Evolutionary conservation across 345 rosid species (phyloP).

Genomic region (Arabidopsis suecica): DNA sequence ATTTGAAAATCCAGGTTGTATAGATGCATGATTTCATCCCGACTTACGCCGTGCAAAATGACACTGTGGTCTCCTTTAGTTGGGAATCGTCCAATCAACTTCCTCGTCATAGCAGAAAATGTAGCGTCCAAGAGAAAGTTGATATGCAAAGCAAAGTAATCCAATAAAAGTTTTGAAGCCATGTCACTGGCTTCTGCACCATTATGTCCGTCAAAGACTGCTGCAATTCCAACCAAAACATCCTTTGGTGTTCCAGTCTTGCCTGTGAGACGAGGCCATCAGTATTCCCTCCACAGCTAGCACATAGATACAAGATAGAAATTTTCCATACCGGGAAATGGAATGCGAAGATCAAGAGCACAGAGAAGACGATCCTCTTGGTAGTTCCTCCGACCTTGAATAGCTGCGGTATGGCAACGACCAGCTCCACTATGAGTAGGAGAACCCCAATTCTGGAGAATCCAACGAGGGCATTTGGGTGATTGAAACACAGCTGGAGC

Average conservation of each 20-base stretch:
- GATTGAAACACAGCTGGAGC: constrained; percentile 90
- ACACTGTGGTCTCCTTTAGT: constrained; percentile 52
- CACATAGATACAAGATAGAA: background rate
- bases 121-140: constrained; percentile 90
- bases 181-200: constrained; percentile 98
- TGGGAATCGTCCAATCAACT: constrained; percentile 55
- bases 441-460: constrained; percentile 53
- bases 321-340: constrained; percentile 66
- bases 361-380: constrained; percentile 89
- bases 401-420: constrained; percentile 70
- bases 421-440: constrained; percentile 42
- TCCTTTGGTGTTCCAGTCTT: constrained; percentile 60
- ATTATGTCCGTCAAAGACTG: constrained; percentile 95
- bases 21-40: constrained; percentile 54
- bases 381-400: constrained; percentile 71
- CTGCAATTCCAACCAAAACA: constrained; percentile 75
- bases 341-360: constrained; percentile 76
- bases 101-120: constrained; percentile 58
- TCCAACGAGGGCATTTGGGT: constrained; percentile 91
- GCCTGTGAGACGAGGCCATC: constrained; percentile 51
- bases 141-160: constrained; percentile 87
- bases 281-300: background rate
- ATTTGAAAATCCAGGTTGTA: constrained; percentile 58
- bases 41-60: constrained; percentile 53
- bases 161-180: constrained; percentile 85